Conservation (phyloP, 169 alveolate genomes). For the Cryptosporidium sp. region DNA sequence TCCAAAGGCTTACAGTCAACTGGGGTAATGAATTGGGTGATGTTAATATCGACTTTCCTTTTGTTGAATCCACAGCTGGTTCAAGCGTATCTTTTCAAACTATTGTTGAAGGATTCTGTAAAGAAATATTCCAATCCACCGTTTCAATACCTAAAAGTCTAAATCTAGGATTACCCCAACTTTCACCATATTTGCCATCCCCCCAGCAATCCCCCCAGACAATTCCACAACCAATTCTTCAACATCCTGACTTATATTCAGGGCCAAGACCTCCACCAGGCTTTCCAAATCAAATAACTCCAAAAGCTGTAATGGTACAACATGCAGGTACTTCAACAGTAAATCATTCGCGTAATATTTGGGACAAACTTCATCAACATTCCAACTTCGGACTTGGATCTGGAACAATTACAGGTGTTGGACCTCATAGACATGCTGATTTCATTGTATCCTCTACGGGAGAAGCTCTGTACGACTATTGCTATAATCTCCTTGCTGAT, state of each 20-base stretch:
- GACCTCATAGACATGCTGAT: neutral
- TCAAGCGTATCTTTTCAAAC: neutral
- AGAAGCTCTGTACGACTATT: neutral
- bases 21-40: constrained; percentile 14
- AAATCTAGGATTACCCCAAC: neutral
- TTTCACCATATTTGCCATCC: neutral
- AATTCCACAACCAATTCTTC: neutral
- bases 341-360: constrained; percentile 1
- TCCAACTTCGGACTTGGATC: constrained; percentile 49
- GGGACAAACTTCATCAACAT: neutral
- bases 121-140: neutral
- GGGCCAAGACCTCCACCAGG: constrained; percentile 48
- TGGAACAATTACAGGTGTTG: constrained; percentile 6
- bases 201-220: neutral
- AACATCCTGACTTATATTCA: neutral
- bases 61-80: neutral
- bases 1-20: neutral
- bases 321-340: neutral
- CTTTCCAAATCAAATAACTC: neutral
- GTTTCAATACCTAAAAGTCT: neutral
- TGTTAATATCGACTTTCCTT: constrained; percentile 10
- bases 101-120: constrained; percentile 6
- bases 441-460: neutral
- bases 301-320: neutral
- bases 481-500: neutral